Conservation (phyloP, 225 moss, liverwort and hornwort genomes). For the Sphagnum tenellum region DNA sequence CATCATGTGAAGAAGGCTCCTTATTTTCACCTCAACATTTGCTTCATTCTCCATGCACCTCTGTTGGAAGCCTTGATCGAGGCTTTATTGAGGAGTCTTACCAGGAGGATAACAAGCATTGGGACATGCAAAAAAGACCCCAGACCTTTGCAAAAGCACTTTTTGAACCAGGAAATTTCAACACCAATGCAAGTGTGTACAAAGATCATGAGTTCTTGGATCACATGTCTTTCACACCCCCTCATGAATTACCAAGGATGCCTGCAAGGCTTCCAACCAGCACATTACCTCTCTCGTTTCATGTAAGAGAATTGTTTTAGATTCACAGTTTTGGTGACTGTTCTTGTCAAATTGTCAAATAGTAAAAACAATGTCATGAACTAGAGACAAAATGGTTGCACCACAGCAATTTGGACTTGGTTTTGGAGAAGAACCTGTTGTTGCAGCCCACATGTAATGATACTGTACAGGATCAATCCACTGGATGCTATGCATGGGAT, state of each 20-base stretch:
- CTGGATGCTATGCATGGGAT: no score
- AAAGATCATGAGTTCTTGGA: conserved; percentile 43
- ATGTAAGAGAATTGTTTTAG: conserved; percentile 14
- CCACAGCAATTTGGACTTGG: no score
- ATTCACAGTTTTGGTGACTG: no score
- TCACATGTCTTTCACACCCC: conserved; percentile 47
- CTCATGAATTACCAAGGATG: conserved; percentile 33
- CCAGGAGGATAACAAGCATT: background rate
- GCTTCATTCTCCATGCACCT: conserved; percentile 21
- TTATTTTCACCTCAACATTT: conserved; percentile 21
- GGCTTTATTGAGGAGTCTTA: conserved; percentile 16
- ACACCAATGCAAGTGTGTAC: conserved; percentile 18
- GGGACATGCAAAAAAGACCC: background rate
- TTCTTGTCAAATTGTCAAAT: no score
- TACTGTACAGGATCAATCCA: no score
- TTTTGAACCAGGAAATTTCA: conserved; percentile 35
- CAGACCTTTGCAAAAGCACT: conserved; percentile 33
- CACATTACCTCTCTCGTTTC: conserved; percentile 42
- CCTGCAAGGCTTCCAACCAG: conserved; percentile 46
- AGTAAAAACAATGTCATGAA: no score
- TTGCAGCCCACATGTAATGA: no score
- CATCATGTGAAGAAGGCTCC: conserved; percentile 44
- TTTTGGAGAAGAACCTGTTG: no score
- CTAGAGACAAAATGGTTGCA: no score
- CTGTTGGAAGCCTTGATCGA: conserved; percentile 24